phyloP scores from a whole-genome alignment of 2,329 filamentous ascomycete species.

The Scleromitrula shiraiana region DNA sequence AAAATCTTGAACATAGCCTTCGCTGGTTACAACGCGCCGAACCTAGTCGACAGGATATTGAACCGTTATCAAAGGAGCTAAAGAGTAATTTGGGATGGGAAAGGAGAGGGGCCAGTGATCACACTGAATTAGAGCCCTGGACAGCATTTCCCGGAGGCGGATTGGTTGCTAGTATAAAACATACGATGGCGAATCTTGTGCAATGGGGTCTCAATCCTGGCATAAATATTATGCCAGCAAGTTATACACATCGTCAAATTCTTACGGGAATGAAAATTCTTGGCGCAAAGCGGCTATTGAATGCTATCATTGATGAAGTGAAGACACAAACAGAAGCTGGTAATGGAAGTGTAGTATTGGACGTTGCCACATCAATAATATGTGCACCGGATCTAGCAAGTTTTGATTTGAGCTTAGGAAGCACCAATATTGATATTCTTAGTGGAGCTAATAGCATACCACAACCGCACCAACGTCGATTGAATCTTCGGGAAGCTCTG shows the following conservation, averaged over 20 bases:
- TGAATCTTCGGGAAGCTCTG: slow-evolving; percentile 27
- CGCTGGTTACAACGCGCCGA: slow-evolving; percentile 58
- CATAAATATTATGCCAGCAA: slow-evolving; percentile 48
- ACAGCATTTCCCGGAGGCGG: slow-evolving; percentile 47
- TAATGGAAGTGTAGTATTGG: slow-evolving; percentile 54
- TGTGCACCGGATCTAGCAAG: slow-evolving; percentile 52
- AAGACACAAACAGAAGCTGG: slow-evolving; percentile 52
- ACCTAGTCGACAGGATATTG: slow-evolving; percentile 60
- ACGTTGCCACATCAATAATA: slow-evolving; percentile 60
- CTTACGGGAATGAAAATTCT: slow-evolving; percentile 52
- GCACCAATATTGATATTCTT: slow-evolving; percentile 10
- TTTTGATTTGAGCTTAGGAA: slow-evolving; percentile 12
- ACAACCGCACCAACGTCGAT: slow-evolving; percentile 21
- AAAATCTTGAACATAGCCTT: slow-evolving; percentile 59
- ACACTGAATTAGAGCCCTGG: slow-evolving; percentile 64
- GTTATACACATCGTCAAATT: slow-evolving; percentile 66
- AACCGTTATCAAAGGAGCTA: slow-evolving; percentile 59
- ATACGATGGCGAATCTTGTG: slow-evolving; percentile 54
- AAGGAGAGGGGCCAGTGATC: slow-evolving; percentile 53
- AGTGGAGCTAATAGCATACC: background rate
- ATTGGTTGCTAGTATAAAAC: slow-evolving; percentile 48
- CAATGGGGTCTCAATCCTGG: slow-evolving; percentile 57
- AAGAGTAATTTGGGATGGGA: slow-evolving; percentile 49
- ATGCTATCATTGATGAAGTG: slow-evolving; percentile 59
- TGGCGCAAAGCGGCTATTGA: slow-evolving; percentile 52